Conservation (phyloP, 257 asterid species). For the Coffea eugenioides region DNA sequence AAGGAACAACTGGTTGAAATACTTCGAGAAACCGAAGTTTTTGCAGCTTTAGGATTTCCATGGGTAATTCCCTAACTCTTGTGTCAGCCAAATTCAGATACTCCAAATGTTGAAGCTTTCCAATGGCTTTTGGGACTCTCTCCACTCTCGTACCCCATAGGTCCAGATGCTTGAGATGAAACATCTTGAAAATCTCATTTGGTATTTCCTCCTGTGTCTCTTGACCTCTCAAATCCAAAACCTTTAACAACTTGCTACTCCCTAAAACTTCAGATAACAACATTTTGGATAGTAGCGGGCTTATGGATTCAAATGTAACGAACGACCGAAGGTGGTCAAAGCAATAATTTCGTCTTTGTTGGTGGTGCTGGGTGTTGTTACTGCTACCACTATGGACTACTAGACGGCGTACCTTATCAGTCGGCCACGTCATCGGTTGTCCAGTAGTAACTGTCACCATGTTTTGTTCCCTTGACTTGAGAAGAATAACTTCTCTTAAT, state of each 20-base stretch:
- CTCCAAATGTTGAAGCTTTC: conserved; percentile 23
- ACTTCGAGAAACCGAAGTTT: conserved; percentile 8
- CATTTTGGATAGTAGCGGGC: not conserved
- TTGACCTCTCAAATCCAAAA: not conserved
- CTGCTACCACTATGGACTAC: not conserved
- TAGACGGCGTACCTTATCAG: conserved; percentile 4
- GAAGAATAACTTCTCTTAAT: conserved; percentile 9
- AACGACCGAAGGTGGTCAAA: not conserved
- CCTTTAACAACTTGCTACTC: conserved; percentile 16
- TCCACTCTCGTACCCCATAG: conserved; percentile 5
- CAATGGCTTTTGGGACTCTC: conserved; percentile 15
- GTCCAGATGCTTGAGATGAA: conserved; percentile 18
- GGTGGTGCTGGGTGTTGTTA: not conserved
- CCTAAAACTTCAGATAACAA: not conserved
- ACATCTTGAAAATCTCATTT: conserved; percentile 7
- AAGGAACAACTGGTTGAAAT: not conserved
- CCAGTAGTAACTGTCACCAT: not conserved
- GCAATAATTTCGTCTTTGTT: not conserved
- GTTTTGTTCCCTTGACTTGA: conserved; percentile 8
- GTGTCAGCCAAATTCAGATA: not conserved
- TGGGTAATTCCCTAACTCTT: conserved; percentile 6
- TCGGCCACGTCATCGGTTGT: not conserved
- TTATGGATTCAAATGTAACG: too few relatives aligned
- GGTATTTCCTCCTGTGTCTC: conserved; percentile 1
- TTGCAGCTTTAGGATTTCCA: conserved; percentile 17